These are phyloP conservation scores for Phytopythium sindhum DNA, from an alignment of 352 stramenopile genomes.

Conservation along the genomic window DNA sequence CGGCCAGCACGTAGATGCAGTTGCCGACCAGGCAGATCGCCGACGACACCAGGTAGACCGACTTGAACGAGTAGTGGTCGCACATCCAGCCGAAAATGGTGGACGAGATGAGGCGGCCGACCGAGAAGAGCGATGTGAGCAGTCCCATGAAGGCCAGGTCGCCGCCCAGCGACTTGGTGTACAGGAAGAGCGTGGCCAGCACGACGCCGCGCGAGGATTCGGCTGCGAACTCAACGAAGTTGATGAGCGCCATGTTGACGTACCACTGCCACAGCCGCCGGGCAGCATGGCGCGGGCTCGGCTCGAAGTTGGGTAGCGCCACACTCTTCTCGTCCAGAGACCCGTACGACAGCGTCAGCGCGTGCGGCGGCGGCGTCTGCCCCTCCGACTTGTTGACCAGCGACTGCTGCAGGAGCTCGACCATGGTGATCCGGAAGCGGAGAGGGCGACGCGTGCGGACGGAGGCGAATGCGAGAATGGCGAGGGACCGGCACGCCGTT, in stretches of 20 bases:
- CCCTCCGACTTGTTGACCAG: neutral
- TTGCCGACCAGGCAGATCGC: conserved; percentile 69
- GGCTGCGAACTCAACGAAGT: conserved; percentile 82
- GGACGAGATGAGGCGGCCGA: conserved; percentile 78
- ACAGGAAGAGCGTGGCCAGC: conserved; percentile 80
- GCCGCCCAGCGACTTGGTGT: conserved; percentile 77
- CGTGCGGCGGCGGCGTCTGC: conserved; percentile 13
- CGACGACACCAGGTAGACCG: conserved; percentile 78
- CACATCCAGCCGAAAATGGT: conserved; percentile 84
- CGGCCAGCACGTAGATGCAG: too few species aligned
- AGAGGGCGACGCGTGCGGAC: neutral
- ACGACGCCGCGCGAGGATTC: conserved; percentile 77
- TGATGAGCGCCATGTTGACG: conserved; percentile 79
- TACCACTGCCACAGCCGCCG: conserved; percentile 58
- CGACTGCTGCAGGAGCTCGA: conserved; percentile 1
- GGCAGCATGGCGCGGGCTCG: conserved; percentile 28
- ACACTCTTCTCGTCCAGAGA: conserved; percentile 13
- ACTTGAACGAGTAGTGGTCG: conserved; percentile 77
- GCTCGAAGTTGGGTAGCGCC: conserved; percentile 30
- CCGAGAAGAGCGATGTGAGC: conserved; percentile 78
- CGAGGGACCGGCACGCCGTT: neutral
- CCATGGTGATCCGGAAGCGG: neutral
- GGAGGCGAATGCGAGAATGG: neutral
- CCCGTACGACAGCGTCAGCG: conserved; percentile 31
- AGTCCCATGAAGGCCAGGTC: conserved; percentile 77